A percentile compares a stretch with the other conserved stretches of the same genome.
These are phyloP conservation scores for Arachnopeziza araneosa DNA, from an alignment of 2,329 filamentous ascomycete genomes.

Conservation along the genomic window DNA sequence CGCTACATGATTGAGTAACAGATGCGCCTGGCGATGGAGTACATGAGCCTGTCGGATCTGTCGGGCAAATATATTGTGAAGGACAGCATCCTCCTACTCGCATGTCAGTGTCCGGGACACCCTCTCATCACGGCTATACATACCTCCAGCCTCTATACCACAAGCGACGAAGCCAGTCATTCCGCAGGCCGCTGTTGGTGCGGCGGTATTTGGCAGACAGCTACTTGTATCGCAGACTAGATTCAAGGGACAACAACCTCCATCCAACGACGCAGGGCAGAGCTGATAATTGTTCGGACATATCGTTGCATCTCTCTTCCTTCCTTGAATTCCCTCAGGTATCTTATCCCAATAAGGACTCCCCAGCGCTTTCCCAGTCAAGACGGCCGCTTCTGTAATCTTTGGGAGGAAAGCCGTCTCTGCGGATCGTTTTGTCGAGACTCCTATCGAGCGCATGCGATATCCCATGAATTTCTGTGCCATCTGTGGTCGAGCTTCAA, in stretches of 20 bases:
- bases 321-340: slow-evolving; percentile 26
- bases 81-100: slow-evolving; percentile 33
- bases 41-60: slow-evolving; percentile 33
- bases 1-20: slow-evolving; percentile 38
- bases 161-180: slow-evolving; percentile 22
- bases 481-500: slow-evolving; percentile 3
- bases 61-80: slow-evolving; percentile 42
- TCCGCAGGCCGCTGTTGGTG: slow-evolving; percentile 22
- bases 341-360: slow-evolving; percentile 25
- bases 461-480: slow-evolving; percentile 2
- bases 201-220: slow-evolving; percentile 33
- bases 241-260: slow-evolving; percentile 35
- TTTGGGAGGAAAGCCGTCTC: slow-evolving; percentile 17
- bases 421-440: slow-evolving; percentile 4
- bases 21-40: slow-evolving; percentile 39
- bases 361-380: slow-evolving; percentile 23
- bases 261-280: slow-evolving; percentile 25
- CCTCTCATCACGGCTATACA: slow-evolving; percentile 18
- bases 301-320: slow-evolving; percentile 22
- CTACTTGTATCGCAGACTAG: slow-evolving; percentile 42
- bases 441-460: not conserved
- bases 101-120: slow-evolving; percentile 1
- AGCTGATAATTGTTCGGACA: slow-evolving; percentile 24
- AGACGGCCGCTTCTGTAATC: slow-evolving; percentile 17
- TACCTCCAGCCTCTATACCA: slow-evolving; percentile 25